Evolutionary conservation across 2,329 filamentous ascomycete species (phyloP), one percentile per base, ranked within the genome.

Genomic region (Scedosporium dehoogii): DNA sequence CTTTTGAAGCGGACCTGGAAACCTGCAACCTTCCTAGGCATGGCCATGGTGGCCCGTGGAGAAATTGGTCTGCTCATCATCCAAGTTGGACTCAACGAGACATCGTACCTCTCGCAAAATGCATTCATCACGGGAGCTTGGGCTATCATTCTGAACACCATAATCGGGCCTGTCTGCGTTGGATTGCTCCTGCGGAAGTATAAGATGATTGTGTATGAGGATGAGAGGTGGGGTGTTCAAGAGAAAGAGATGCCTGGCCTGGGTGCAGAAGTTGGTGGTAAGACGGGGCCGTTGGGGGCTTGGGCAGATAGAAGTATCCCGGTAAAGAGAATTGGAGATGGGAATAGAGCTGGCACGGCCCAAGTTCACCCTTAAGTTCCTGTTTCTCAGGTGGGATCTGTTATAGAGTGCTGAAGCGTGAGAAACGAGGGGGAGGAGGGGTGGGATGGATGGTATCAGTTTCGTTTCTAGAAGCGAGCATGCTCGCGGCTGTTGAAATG

Each of bases 41-140:
- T 78, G 46, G 84, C 83, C 4, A 86, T 86, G 83, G 78, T 83
- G 0, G 79, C 83, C 0, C 75, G 84, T 27, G 84, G 84, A 3
- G 84, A 87, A 67, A 83, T 86, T 29, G 84, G 83, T 0, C 84
- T 85, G 64, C 71, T 86, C 42, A 84, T 86, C 65, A 67, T 69
- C 25, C 66, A 69, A 60, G 63, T 69, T 25, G 68, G 68, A 16
- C 65, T 67, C 57, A 69, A 69, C 59, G 62, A 68, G 42, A 69
- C 68, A 12, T 79, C 80, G 4, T 79, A 80, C 0, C 70, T 86
- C 1, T 82, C 82, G 1, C 75, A 83, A 66, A 76, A 81, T 42
- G 75, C 81, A 0, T 85, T 82, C 64, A 70, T 84, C 3, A 73
- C 82, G 0, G 78, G 80, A 1, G 81, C 80, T 0, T 84, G 81